Percentiles rank a stretch among this genome's conserved stretches.
Conservation (phyloP, 257 asterid species). For the Jasminum sambac region DNA sequence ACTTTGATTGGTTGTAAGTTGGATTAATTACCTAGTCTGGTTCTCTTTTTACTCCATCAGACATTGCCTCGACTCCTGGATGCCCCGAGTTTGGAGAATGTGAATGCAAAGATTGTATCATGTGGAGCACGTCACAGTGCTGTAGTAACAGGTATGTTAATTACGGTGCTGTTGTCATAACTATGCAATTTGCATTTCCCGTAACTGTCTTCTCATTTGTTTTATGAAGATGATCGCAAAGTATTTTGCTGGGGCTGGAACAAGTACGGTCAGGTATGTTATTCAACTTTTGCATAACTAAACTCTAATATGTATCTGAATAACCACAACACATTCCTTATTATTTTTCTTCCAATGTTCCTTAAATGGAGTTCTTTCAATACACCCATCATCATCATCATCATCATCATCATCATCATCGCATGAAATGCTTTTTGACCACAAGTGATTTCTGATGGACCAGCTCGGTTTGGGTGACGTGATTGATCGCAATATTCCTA, state of each 20-base stretch:
- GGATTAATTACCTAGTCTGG: slow-evolving; percentile 2
- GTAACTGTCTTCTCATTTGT: slow-evolving; percentile 24
- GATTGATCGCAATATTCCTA: slow-evolving; percentile 79
- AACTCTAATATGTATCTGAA: neutral
- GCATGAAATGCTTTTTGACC: neutral
- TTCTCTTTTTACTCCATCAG: slow-evolving; percentile 38
- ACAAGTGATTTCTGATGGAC: slow-evolving; percentile 13
- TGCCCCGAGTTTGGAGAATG: slow-evolving; percentile 80
- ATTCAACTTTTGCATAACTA: slow-evolving; percentile 3
- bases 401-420: too few relatives aligned
- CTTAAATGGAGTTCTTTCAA: neutral
- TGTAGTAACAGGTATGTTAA: slow-evolving; percentile 62
- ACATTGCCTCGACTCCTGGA: slow-evolving; percentile 87
- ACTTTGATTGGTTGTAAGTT: neutral
- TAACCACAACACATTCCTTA: neutral
- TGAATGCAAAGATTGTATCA: slow-evolving; percentile 67
- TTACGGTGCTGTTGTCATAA: neutral
- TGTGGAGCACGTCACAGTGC: slow-evolving; percentile 99
- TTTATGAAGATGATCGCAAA: slow-evolving; percentile 62
- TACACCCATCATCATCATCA: too few relatives aligned
- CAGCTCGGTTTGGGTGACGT: slow-evolving; percentile 96
- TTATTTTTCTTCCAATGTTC: neutral
- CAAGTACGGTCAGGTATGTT: slow-evolving; percentile 95
- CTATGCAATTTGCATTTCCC: slow-evolving; percentile 7
- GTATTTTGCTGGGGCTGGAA: slow-evolving; percentile 99